phyloP scores from a whole-genome alignment of 495 filamentous ascomycete species.

The Neurospora sp. region DNA sequence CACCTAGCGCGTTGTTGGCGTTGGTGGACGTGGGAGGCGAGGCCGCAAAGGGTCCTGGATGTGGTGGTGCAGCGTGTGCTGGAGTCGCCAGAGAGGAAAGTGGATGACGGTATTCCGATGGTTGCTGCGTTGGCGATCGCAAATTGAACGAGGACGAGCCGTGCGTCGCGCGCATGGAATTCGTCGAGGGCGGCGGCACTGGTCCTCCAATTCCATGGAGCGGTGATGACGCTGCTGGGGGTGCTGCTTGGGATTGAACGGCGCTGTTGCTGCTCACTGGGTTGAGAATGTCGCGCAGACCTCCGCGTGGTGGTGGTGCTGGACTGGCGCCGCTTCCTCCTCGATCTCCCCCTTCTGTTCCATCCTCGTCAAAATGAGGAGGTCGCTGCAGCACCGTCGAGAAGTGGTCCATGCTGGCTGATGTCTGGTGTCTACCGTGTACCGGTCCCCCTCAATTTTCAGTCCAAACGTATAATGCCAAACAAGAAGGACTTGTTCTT shows the following conservation, averaged over 20 bases:
- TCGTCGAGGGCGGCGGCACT: background rate
- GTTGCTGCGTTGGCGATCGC: conserved; percentile 30
- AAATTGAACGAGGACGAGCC: conserved; percentile 22
- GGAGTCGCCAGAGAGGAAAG: background rate
- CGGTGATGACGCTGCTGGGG: conserved; percentile 14
- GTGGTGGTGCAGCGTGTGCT: background rate
- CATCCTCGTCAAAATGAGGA: conserved; percentile 30
- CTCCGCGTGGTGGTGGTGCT: conserved; percentile 11
- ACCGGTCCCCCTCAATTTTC: conserved; percentile 10
- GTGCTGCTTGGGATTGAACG: conserved; percentile 6
- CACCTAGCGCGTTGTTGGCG: conserved; percentile 7
- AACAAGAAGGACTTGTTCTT: background rate
- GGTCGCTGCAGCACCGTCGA: conserved; percentile 38
- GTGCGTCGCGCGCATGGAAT: background rate
- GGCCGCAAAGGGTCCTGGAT: conserved; percentile 8
- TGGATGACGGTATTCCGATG: conserved; percentile 3
- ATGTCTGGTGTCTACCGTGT: background rate
- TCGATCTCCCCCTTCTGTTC: conserved; percentile 19
- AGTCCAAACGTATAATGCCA: conserved; percentile 6
- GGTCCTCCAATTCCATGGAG: conserved; percentile 6
- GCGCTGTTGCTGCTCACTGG: conserved; percentile 20
- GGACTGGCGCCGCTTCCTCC: conserved; percentile 12
- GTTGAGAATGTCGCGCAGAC: conserved; percentile 30
- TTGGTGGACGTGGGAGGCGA: conserved; percentile 16
- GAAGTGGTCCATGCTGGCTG: conserved; percentile 29